Conservation (phyloP, 768 basidiomycete species). For the Mycena vitilis region DNA sequence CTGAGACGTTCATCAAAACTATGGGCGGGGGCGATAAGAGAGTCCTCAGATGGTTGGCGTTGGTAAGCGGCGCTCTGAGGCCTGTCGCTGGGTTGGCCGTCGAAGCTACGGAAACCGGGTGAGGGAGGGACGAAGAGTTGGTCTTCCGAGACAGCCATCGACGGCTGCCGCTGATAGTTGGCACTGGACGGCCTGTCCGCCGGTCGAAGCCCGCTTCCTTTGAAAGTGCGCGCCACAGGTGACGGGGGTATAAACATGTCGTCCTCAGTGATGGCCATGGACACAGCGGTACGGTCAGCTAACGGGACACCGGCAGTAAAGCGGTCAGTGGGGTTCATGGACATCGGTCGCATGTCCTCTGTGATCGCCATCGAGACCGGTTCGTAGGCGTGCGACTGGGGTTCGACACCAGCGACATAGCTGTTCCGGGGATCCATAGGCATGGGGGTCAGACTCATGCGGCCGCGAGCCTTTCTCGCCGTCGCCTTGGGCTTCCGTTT, state of each 20-base stretch:
- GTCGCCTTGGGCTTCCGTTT: constrained; percentile 50
- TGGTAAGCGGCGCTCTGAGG: constrained; percentile 31
- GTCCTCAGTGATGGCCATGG: constrained; percentile 36
- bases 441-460: constrained; percentile 68
- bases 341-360: constrained; percentile 50
- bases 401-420: constrained; percentile 50
- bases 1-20: constrained; percentile 33
- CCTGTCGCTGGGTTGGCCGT: constrained; percentile 41
- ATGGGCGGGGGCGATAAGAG: constrained; percentile 29
- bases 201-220: constrained; percentile 33
- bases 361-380: constrained; percentile 78
- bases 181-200: constrained; percentile 30
- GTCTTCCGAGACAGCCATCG: constrained; percentile 55
- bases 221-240: constrained; percentile 31
- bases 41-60: constrained; percentile 33
- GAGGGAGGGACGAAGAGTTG: constrained; percentile 67
- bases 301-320: constrained; percentile 34
- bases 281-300: constrained; percentile 33
- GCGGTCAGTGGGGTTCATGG: constrained; percentile 33
- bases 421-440: constrained; percentile 62
- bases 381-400: constrained; percentile 65
- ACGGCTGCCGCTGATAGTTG: constrained; percentile 36
- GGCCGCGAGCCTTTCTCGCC: constrained; percentile 52
- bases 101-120: constrained; percentile 64
- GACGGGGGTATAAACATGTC: constrained; percentile 34